Base-by-base conservation (phyloP, 2,329 filamentous ascomycete genomes). In the Rutstroemia sp. region DNA sequence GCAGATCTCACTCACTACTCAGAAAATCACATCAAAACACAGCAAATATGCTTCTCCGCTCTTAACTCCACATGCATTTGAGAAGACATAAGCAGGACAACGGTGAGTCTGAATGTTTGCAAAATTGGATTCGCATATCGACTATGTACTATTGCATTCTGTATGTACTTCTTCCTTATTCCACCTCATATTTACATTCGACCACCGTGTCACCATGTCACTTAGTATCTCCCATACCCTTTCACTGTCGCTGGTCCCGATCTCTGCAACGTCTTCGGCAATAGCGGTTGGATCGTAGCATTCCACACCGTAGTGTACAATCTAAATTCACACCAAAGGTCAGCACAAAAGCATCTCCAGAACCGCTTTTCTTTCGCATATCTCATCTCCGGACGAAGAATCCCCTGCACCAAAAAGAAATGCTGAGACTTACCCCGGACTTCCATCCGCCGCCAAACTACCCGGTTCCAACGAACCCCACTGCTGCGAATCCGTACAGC, bases 391-490 rank as follows among this genome's bases (percentile, higher is more conserved):
- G 21, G 8, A 0, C 10, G 14, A 37, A 21, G 1, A 5, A 51
- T 2, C 14, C 30, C 12, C 2, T 34, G 4, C 4, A 12, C 10
- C 7, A 27, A 41, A 30, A 16, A 41, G 12, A 4, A 19, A 21
- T 7, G 1, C n/a, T 14, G 2, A 46, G 34, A 49, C 52, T 54
- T 21, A 54, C 4, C 76, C 70, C 2, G 73, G 74, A 1, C 69
- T 67, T 16, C 75, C 75, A 61, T 71, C 75, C 0, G 58, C 65
- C 0, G 76, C 73, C 58, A 68, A 67, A 65, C 74, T 78, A 0
- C 73, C 74, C 0, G 76, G 76, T 62, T 79, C 76, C 38, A 79
- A 65, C 56, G 73, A 76, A 4, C 76, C 76, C 44, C 71, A 69
- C 59, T 72, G 71, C 42, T 59, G 59, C 47, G 65, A 67, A 67